Evolutionary conservation across 805 yeast species (phyloP).

Genomic region (Spencermartinsiella europaea): DNA sequence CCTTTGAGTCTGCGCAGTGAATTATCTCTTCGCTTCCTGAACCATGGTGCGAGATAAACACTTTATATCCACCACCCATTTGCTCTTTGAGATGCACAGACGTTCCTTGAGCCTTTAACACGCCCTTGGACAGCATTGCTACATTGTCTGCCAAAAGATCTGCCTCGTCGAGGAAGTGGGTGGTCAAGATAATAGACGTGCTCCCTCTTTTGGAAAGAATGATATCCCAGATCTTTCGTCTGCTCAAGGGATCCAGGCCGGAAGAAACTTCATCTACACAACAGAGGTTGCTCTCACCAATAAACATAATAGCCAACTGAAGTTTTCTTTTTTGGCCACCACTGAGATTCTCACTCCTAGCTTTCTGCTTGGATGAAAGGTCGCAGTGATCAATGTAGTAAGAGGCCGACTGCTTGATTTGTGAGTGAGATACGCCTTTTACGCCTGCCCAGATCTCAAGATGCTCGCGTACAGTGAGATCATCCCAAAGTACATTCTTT

Average conservation of each 20-base stretch:
- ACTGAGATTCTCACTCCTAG: constrained; percentile 24
- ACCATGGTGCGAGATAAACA: constrained; percentile 24
- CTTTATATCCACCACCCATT: constrained; percentile 32
- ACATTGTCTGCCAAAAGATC: constrained; percentile 33
- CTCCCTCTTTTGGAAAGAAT: constrained; percentile 28
- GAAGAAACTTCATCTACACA: constrained; percentile 37
- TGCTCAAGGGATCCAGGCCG: constrained; percentile 34
- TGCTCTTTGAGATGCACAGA: constrained; percentile 31
- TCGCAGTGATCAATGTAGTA: constrained; percentile 29
- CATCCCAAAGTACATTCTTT: constrained; percentile 34
- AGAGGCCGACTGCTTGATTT: constrained; percentile 15
- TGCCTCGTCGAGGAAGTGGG: constrained; percentile 36
- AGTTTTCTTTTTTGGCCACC: constrained; percentile 36
- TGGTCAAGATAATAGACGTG: constrained; percentile 29
- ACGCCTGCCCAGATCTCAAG: constrained; percentile 31
- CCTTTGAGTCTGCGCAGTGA: constrained; percentile 20
- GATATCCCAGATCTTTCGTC: constrained; percentile 35
- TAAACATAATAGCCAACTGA: constrained; percentile 34
- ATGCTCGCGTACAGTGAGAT: constrained; percentile 32
- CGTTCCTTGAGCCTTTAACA: constrained; percentile 29
- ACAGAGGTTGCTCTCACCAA: constrained; percentile 33
- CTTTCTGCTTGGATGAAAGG: constrained; percentile 22
- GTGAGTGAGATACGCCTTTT: constrained; percentile 25
- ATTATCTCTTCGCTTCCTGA: constrained; percentile 26
- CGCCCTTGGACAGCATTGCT: constrained; percentile 32